Percentiles rank a stretch among this genome's conserved stretches.
Conservation (phyloP, 2,329 filamentous ascomycete genomes). For the Endoconidiophora polonica region DNA sequence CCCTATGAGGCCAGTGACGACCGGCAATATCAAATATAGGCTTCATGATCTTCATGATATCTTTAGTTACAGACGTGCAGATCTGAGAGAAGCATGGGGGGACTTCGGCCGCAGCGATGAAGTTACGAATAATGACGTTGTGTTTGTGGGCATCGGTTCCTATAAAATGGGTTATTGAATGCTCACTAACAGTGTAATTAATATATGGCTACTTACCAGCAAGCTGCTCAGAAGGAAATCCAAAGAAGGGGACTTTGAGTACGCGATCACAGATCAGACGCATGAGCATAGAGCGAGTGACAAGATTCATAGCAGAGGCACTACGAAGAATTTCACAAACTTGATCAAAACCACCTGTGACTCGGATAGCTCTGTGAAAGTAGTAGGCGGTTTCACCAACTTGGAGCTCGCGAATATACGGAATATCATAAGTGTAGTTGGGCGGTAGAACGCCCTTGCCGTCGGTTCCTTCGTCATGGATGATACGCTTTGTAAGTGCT, state of each 20-base stretch:
- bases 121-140: too few relatives aligned
- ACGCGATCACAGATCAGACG: conserved; percentile 7
- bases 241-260: conserved; percentile 6
- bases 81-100: too few relatives aligned
- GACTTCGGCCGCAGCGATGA: too few relatives aligned
- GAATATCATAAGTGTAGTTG: background rate
- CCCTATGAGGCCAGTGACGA: conserved; percentile 5
- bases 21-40: conserved; percentile 7
- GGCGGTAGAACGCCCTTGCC: background rate
- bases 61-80: background rate
- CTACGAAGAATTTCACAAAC: conserved; percentile 3
- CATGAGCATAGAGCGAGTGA: conserved; percentile 10
- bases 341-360: conserved; percentile 4
- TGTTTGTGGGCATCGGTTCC: too few relatives aligned
- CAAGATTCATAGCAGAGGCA: background rate
- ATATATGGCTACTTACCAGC: conserved; percentile 1
- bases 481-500: background rate
- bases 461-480: background rate
- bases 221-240: background rate
- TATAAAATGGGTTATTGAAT: background rate
- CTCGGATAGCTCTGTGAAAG: conserved; percentile 9
- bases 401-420: conserved; percentile 3
- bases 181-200: too few relatives aligned
- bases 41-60: conserved; percentile 3
- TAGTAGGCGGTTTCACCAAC: conserved; percentile 4